Evolutionary conservation across 2,329 filamentous ascomycete species (phyloP), one percentile per base, ranked within the genome.

Genomic region (Ustulina deusta): DNA sequence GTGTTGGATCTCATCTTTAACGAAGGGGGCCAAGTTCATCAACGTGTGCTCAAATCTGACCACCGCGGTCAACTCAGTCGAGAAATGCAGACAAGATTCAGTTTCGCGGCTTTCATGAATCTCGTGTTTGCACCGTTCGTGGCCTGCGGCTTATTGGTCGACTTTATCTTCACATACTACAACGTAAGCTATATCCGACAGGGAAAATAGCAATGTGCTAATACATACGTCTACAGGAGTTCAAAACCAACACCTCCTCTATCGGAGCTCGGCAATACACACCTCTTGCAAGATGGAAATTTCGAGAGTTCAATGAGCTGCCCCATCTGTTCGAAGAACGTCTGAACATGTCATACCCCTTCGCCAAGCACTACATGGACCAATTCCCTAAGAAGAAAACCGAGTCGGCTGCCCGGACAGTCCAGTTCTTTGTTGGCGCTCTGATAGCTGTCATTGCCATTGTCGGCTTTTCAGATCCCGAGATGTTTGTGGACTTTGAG

Each of bases 311-410:
- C 85, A 99, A 99, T 75, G 96, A 99, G 79, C 85, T 99, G 0
- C 91, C 91, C 64, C 96, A 99, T 79, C 85, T 98, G 1, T 99
- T 98, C 75, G 88, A 94, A 68, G 92, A 95, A 71, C 90, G 96
- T 22, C 84, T 95, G 48, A 94, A 97, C 71, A 97, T 98, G 91
- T 97, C 96, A 0, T 94, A 96, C 76, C 94, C 95, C 0, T 97
- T 93, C 77, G 95, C 96, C 1, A 93, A 91, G 38, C 89, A 93
- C 55, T 99, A 99, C 75, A 87, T 99, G 29, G 93, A 97, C 71
- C 95, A 98, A 72, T 99, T 99, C 69, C 96, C 96, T 0, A 98
- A 98, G 78, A 90, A 94, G 77, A 97, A 97, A 81, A 96, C 91
- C 0, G 91, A 96, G 69, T 94, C 97, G 74, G 78, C 95, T 40